A percentile compares a stretch with the other conserved stretches of the same genome.
phyloP scores from a whole-genome alignment of 1,284 basidiomycete genomes.

The Takashimella koratensis region DNA sequence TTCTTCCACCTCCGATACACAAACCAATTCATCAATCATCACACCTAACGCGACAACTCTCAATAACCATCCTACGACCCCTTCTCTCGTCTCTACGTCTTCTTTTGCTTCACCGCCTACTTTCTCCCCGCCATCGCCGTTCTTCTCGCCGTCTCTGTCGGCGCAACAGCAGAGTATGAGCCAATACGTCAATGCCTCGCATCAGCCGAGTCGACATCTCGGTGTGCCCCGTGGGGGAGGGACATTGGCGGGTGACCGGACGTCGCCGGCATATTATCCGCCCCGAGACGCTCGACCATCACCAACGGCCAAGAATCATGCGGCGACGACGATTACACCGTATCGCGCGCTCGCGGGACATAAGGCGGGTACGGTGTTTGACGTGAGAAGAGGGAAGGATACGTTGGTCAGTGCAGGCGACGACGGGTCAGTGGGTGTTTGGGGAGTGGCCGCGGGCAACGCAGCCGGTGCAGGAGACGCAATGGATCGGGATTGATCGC shows the following conservation, averaged over 20 bases:
- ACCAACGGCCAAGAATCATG: constrained; percentile 8
- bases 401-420: constrained; percentile 49
- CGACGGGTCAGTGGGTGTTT: constrained; percentile 51
- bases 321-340: constrained; percentile 26
- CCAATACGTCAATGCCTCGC: background rate
- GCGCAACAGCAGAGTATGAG: background rate
- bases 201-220: background rate
- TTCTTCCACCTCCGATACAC: background rate
- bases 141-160: background rate
- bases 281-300: constrained; percentile 13
- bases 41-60: background rate
- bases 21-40: background rate
- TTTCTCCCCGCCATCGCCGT: background rate
- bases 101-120: background rate
- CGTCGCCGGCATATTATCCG: constrained; percentile 33
- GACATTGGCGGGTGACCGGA: background rate
- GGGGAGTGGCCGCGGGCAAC: constrained; percentile 24
- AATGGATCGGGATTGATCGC: background rate
- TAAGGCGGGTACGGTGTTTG: constrained; percentile 46
- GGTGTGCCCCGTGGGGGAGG: background rate
- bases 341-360: constrained; percentile 35
- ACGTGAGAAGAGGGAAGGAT: constrained; percentile 45
- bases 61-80: background rate
- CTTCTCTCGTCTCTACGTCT: background rate
- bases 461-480: background rate